phyloP scores from a whole-genome alignment of 352 stramenopile genomes.

The Aphanomyces stellatus region DNA sequence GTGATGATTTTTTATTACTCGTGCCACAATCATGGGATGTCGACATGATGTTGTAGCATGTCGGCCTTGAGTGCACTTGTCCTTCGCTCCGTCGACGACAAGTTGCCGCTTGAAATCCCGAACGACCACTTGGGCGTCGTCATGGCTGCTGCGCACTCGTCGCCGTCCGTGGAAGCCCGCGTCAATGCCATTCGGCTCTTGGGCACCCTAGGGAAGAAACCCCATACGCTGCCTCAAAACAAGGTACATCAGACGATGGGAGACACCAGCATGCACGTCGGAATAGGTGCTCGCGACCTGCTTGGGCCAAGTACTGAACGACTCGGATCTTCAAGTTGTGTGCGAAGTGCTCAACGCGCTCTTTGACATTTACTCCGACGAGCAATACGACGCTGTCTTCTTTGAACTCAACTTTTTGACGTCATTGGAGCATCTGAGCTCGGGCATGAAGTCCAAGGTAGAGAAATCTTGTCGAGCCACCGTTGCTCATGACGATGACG shows the following conservation, averaged over 20 bases:
- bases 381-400: slow-evolving; percentile 66
- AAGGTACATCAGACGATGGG: background rate
- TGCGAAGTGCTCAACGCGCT: slow-evolving; percentile 78
- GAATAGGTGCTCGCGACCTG: slow-evolving; percentile 51
- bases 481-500: background rate
- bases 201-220: slow-evolving; percentile 64
- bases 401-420: slow-evolving; percentile 48
- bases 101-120: slow-evolving; percentile 42
- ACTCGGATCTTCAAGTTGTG: slow-evolving; percentile 71
- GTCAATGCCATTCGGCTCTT: slow-evolving; percentile 73
- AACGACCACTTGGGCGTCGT: slow-evolving; percentile 61
- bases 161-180: slow-evolving; percentile 52
- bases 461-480: background rate
- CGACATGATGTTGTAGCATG: slow-evolving; percentile 27
- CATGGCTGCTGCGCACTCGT: slow-evolving; percentile 50
- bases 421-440: slow-evolving; percentile 49
- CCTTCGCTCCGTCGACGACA: slow-evolving; percentile 44
- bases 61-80: slow-evolving; percentile 64
- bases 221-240: slow-evolving; percentile 50
- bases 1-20: background rate
- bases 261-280: background rate
- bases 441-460: slow-evolving; percentile 52
- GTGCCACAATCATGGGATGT: too few species aligned
- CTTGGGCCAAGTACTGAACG: slow-evolving; percentile 44
- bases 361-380: slow-evolving; percentile 79